A percentile compares a stretch with the other conserved stretches of the same genome.
phyloP scores from a whole-genome alignment of 257 asterid species.

The Plantago elongata region DNA sequence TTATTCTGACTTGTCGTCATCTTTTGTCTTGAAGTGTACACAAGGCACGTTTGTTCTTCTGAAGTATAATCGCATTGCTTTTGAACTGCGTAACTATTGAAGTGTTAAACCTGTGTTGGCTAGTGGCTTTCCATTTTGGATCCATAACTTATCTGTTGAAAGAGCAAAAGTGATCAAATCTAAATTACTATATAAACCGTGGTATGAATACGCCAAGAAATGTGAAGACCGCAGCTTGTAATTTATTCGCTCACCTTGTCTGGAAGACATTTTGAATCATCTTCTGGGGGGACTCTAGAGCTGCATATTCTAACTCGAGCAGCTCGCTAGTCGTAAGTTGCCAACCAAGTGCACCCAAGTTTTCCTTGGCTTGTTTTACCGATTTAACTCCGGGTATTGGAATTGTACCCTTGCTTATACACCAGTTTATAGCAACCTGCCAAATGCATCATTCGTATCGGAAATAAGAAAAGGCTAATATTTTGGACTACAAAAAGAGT shows the following conservation, averaged over 20 bases:
- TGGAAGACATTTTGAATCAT: slow-evolving; percentile 92
- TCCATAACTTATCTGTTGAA: no score
- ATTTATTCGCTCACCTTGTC: slow-evolving; percentile 35
- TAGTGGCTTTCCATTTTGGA: no score
- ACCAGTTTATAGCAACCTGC: slow-evolving; percentile 96
- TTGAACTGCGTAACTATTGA: no score
- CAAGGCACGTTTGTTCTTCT: no score
- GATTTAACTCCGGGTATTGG: slow-evolving; percentile 92
- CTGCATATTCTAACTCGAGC: slow-evolving; percentile 59
- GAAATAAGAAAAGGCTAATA: neutral
- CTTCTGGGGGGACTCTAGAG: slow-evolving; percentile 58
- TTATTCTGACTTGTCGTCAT: no score
- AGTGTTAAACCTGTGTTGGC: no score
- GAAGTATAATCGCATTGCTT: no score
- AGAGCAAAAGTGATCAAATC: no score
- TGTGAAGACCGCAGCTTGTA: no score
- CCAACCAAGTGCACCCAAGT: slow-evolving; percentile 97
- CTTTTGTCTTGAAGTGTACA: no score
- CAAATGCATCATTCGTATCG: neutral
- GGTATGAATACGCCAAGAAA: no score
- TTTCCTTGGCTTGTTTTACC: slow-evolving; percentile 68
- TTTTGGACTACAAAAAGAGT: neutral
- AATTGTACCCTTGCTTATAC: slow-evolving; percentile 75
- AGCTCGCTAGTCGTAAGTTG: slow-evolving; percentile 62
- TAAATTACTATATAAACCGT: no score